Evolutionary conservation across 2,329 filamentous ascomycete species (phyloP).

Genomic region (Trichoderma atrobrunneum): DNA sequence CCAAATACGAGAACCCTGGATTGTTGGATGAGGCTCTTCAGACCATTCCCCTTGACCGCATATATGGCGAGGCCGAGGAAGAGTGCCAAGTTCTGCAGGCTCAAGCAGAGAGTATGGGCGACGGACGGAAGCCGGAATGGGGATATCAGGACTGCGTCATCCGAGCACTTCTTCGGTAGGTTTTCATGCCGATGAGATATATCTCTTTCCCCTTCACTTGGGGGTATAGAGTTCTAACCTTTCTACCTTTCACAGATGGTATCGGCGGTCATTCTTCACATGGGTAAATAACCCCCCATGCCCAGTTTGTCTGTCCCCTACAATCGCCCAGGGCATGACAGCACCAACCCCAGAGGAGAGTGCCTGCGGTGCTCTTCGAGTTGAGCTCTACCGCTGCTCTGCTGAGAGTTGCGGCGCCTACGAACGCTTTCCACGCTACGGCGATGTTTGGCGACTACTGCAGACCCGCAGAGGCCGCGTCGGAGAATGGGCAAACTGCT

Average conservation of each 20-base stretch:
- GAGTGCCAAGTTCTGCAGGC: constrained; percentile 85
- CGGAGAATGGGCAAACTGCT: constrained; percentile 98
- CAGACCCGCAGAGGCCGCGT: constrained; percentile 82
- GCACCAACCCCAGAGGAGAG: constrained; percentile 84
- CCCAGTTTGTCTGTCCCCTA: constrained; percentile 75
- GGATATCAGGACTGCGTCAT: constrained; percentile 98
- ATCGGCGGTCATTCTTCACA: constrained; percentile 89
- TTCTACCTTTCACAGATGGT: constrained; percentile 57
- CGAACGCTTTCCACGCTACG: constrained; percentile 91
- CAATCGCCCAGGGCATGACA: constrained; percentile 77
- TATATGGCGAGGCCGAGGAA: constrained; percentile 93
- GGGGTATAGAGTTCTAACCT: constrained; percentile 22
- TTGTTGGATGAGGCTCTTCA: constrained; percentile 87
- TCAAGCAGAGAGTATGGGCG: constrained; percentile 82
- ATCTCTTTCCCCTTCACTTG: background rate
- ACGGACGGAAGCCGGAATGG: constrained; percentile 80
- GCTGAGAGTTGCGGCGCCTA: constrained; percentile 69
- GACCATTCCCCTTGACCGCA: constrained; percentile 80
- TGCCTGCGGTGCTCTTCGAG: constrained; percentile 79
- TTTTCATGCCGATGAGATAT: constrained; percentile 20
- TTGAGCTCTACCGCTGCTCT: constrained; percentile 89
- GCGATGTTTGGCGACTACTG: constrained; percentile 88
- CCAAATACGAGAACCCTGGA: constrained; percentile 94
- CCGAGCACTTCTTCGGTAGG: constrained; percentile 76
- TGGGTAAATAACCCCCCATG: constrained; percentile 97